phyloP scores from a whole-genome alignment of 1,139 yeast genomes.

The Suhomyces wounanorum region DNA sequence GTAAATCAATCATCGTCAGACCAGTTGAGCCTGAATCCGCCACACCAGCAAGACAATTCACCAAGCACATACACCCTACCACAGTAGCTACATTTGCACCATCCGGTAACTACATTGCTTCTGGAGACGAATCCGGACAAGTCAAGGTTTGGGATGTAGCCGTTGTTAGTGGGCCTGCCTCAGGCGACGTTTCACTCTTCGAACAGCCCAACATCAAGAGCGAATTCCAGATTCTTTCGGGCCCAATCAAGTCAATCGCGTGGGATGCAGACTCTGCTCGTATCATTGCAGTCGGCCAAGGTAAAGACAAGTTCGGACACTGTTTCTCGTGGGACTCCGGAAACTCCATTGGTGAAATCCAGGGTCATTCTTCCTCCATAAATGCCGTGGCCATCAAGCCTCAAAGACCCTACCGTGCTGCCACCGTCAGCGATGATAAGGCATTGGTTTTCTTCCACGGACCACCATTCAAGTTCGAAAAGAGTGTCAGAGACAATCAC shows the following conservation, averaged over 20 bases:
- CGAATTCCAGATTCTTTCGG: conserved; percentile 80
- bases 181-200: conserved; percentile 31
- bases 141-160: conserved; percentile 85
- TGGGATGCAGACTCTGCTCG: conserved; percentile 93
- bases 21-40: conserved; percentile 49
- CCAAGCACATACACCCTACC: conserved; percentile 67
- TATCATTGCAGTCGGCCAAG: conserved; percentile 92
- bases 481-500: conserved; percentile 73
- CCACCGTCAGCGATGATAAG: conserved; percentile 88
- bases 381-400: conserved; percentile 85
- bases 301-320: conserved; percentile 89
- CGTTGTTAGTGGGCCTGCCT: conserved; percentile 34
- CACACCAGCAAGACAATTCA: conserved; percentile 60
- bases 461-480: conserved; percentile 87
- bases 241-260: conserved; percentile 78
- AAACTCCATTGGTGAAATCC: conserved; percentile 90
- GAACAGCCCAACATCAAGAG: conserved; percentile 68
- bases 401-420: conserved; percentile 91
- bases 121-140: conserved; percentile 87
- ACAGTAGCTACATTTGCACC: conserved; percentile 83
- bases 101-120: conserved; percentile 85
- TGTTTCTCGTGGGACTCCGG: conserved; percentile 95
- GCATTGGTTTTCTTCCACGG: conserved; percentile 85
- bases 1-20: conserved; percentile 77
- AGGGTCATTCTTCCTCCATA: conserved; percentile 87